Base-by-base conservation (phyloP, 192 early-diverging fungal species). In the Powellomyces hirtus region DNA sequence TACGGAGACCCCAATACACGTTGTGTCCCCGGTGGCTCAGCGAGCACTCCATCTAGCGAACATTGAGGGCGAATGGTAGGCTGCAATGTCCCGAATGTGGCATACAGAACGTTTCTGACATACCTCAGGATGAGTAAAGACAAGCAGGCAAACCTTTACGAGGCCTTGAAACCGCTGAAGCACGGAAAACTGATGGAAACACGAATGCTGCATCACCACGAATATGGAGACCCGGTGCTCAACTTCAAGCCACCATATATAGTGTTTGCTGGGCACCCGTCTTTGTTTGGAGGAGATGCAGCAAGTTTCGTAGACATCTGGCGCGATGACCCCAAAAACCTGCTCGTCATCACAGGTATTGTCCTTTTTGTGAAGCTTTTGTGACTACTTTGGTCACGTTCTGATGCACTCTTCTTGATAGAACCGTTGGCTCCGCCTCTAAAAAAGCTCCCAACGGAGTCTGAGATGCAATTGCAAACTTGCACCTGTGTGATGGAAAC, bases 11-110 rank as follows among this genome's bases (percentile, higher is more conserved):
- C 88, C 87, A 22, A 82, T 92, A 24, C 84, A 89, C 51, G 78
- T 92, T 58, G 77, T 90, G 3, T 91, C 88, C 4, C 89, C 91
- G 0, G 80, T 92, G 7, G 92, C 91, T 1, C 84, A 93, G 49
- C 84, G 81, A 34, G 86, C 90, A 0, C 74, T 95, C 10, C 85
- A 91, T 66, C 88, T 89, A 73, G 89, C 90, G 22, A 91, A 89
- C 70, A 93, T 95, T 59, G 81, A 86, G 70, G 90, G 90, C 20
- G 91, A 95, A 86, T 95, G 93, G 92, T 89, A 79, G 36, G 57
- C 38, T 20, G 53, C 8, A 33, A 33, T 59, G 16, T 70, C 18
- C 29, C 5, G 33, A 14, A 36, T 37, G 13, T 38, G 14, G 36
- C 13, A 8, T 8, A 53, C 37, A 10, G 37, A 38, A 22, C 37